Conservation (phyloP, 2,329 filamentous ascomycete genomes). For the Paracorniculantispora psalliotae region DNA sequence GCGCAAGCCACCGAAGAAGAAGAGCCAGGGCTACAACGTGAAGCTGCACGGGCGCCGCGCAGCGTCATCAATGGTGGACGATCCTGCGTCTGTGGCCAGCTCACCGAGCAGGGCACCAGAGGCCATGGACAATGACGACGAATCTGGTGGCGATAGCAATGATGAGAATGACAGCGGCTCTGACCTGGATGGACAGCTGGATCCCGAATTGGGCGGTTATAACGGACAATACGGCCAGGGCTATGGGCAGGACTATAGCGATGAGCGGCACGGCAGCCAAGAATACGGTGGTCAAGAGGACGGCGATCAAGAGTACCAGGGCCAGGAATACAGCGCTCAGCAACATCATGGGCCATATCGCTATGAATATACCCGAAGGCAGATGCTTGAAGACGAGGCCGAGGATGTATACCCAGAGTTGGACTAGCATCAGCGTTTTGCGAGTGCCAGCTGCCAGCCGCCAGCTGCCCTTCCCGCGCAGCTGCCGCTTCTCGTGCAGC, state of each 20-base stretch:
- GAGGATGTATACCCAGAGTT: conserved; percentile 4
- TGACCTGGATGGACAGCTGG: conserved; percentile 3
- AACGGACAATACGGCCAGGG: background rate
- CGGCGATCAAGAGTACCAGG: background rate
- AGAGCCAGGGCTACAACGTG: conserved; percentile 32
- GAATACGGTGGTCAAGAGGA: background rate
- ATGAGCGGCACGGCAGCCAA: no score
- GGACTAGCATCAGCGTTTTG: background rate
- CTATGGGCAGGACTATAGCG: no score
- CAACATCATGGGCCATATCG: background rate
- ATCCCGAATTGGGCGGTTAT: background rate
- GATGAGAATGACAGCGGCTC: conserved; percentile 12
- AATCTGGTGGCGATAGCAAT: conserved; percentile 9
- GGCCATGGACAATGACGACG: conserved; percentile 5
- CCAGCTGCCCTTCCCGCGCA: no score
- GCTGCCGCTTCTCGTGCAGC: no score
- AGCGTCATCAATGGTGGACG: conserved; percentile 17
- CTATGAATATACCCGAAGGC: background rate
- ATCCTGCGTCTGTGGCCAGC: conserved; percentile 1
- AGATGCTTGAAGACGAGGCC: background rate
- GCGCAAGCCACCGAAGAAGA: conserved; percentile 31
- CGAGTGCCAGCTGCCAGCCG: background rate
- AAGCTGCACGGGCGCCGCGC: conserved; percentile 21
- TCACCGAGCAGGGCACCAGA: conserved; percentile 5
- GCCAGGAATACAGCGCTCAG: no score